phyloP scores from a whole-genome alignment of 73 alveolate species.

The Symbiodinium natans region DNA sequence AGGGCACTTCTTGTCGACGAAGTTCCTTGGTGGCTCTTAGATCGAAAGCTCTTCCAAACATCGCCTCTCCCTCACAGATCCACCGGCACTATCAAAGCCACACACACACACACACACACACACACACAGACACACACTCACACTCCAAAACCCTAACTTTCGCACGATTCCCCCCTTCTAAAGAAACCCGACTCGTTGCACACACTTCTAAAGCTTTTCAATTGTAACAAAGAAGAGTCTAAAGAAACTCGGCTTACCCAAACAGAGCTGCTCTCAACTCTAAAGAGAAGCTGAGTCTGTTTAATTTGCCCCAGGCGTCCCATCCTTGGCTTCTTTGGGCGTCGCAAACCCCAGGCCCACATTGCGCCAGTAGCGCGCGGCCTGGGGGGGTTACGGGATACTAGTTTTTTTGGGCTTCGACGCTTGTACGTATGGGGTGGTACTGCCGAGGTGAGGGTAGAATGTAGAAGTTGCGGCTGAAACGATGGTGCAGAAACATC shows the following conservation, averaged over 20 bases:
- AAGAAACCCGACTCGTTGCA: no score
- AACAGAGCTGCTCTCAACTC: neutral
- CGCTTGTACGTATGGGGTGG: neutral
- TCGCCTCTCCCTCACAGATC: no score
- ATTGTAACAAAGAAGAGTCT: neutral
- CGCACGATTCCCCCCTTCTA: no score
- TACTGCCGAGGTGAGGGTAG: neutral
- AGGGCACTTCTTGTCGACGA: slow-evolving; percentile 99
- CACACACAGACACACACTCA: neutral
- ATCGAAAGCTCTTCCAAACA: no score
- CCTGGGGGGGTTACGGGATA: slow-evolving; percentile 47
- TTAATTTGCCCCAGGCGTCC: slow-evolving; percentile 68
- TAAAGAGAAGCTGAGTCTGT: neutral
- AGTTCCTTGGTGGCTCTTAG: slow-evolving; percentile 78
- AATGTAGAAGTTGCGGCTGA: neutral
- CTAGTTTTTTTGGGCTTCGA: neutral
- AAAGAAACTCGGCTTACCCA: neutral
- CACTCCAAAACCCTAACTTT: no score
- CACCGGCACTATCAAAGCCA: no score
- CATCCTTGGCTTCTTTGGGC: slow-evolving; percentile 98
- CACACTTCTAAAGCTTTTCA: neutral
- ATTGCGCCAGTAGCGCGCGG: slow-evolving; percentile 99
- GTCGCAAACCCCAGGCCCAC: slow-evolving; percentile 99
- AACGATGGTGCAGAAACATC: neutral
- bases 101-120: no score